phyloP scores from a whole-genome alignment of 345 rosid genomes.

The Orychophragmus violaceus region DNA sequence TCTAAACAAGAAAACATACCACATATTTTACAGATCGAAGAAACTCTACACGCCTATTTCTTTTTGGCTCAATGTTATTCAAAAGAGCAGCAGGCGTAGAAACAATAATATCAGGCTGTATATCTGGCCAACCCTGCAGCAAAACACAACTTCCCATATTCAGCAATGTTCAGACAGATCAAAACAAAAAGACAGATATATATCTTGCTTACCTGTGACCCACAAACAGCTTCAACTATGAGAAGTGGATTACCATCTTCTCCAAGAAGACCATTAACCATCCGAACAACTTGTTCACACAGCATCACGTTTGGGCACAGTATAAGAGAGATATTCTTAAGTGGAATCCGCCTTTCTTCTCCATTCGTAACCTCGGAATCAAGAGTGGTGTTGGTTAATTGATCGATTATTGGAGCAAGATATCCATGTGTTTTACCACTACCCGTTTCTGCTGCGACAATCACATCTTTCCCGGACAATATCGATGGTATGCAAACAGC shows the following conservation, averaged over 20 bases:
- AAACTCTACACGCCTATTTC: slow-evolving; percentile 43
- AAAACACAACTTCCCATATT: not conserved
- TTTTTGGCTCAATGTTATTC: slow-evolving; percentile 66
- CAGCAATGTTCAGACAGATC: slow-evolving; percentile 1
- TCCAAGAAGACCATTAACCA: slow-evolving; percentile 65
- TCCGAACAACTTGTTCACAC: slow-evolving; percentile 85
- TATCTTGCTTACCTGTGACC: slow-evolving; percentile 52
- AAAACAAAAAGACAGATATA: not conserved
- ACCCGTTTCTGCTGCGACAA: slow-evolving; percentile 93
- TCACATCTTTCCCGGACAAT: slow-evolving; percentile 79
- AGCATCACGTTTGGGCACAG: slow-evolving; percentile 88
- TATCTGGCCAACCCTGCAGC: slow-evolving; percentile 90
- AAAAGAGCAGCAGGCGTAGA: slow-evolving; percentile 88
- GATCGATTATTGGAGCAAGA: slow-evolving; percentile 67
- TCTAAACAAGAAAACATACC: slow-evolving; percentile 37
- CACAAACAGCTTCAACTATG: slow-evolving; percentile 60
- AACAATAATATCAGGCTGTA: slow-evolving; percentile 63
- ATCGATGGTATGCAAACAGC: slow-evolving; percentile 65
- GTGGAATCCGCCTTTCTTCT: slow-evolving; percentile 11
- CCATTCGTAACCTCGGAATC: slow-evolving; percentile 6
- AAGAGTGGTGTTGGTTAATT: slow-evolving; percentile 28
- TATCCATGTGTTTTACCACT: slow-evolving; percentile 92
- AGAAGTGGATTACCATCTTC: slow-evolving; percentile 67
- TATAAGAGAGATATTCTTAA: slow-evolving; percentile 44
- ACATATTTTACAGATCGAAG: slow-evolving; percentile 67